phyloP scores from a whole-genome alignment of 2,329 filamentous ascomycete species.

The Shiraia bambusicola region DNA sequence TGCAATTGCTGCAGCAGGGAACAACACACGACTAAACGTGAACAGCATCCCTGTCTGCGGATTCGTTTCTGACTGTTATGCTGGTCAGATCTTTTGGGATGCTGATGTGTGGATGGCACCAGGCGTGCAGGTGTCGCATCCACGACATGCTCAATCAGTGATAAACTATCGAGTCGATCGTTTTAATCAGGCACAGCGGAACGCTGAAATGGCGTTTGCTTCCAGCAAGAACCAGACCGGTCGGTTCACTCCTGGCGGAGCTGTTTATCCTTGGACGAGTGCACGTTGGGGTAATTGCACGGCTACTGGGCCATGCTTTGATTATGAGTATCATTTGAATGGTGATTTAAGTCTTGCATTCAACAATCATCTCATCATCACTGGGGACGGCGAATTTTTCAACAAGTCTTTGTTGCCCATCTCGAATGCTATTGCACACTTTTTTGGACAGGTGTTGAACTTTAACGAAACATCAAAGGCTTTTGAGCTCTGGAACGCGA shows the following conservation, averaged over 20 bases:
- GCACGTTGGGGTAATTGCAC: constrained; percentile 70
- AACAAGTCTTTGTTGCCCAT: constrained; percentile 60
- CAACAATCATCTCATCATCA: constrained; percentile 62
- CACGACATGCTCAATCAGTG: constrained; percentile 62
- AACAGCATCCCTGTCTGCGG: constrained; percentile 70
- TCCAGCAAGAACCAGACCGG: constrained; percentile 62
- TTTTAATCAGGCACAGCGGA: constrained; percentile 61
- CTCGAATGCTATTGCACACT: constrained; percentile 63
- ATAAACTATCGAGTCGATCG: constrained; percentile 63
- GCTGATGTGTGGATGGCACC: constrained; percentile 69
- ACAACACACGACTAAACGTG: constrained; percentile 56
- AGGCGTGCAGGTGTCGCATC: constrained; percentile 64
- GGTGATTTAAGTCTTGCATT: constrained; percentile 67
- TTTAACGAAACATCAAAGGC: constrained; percentile 53
- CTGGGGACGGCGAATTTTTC: constrained; percentile 60
- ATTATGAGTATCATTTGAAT: constrained; percentile 73
- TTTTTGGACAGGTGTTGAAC: constrained; percentile 61
- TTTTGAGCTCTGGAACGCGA: constrained; percentile 56
- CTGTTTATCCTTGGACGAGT: constrained; percentile 69
- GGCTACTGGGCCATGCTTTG: constrained; percentile 60
- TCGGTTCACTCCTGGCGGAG: constrained; percentile 59
- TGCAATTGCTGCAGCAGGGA: constrained; percentile 52
- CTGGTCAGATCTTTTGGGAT: constrained; percentile 67
- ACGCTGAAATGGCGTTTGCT: constrained; percentile 57
- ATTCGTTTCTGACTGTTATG: constrained; percentile 67